These are phyloP conservation scores for Hypomontagnella monticulosa DNA, from an alignment of 495 filamentous ascomycete genomes.

Conservation along the genomic window DNA sequence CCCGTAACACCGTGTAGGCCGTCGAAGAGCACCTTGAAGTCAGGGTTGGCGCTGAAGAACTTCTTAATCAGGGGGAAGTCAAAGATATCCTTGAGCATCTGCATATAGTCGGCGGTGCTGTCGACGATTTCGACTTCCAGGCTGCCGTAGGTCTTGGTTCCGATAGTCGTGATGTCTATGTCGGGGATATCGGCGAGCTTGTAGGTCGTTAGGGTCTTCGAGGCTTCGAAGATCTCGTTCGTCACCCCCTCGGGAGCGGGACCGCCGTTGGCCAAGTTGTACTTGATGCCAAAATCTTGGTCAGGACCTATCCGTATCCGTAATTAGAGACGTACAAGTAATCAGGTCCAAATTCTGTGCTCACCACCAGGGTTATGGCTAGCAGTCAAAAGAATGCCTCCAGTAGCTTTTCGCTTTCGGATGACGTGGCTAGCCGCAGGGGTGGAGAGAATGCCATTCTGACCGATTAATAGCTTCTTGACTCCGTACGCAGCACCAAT, in stretches of 20 bases:
- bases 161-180: constrained; percentile 83
- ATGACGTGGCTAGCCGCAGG: constrained; percentile 96
- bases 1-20: constrained; percentile 94
- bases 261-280: constrained; percentile 95
- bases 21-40: constrained; percentile 98
- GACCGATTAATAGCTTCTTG: constrained; percentile 96
- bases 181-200: constrained; percentile 89
- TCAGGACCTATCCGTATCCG: constrained; percentile 71
- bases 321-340: constrained; percentile 8
- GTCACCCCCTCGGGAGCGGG: constrained; percentile 95
- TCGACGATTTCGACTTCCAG: constrained; percentile 96
- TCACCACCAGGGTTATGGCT: constrained; percentile 98
- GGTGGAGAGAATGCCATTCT: constrained; percentile 95
- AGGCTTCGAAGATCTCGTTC: constrained; percentile 93
- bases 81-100: constrained; percentile 97
- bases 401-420: constrained; percentile 89
- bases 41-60: constrained; percentile 83
- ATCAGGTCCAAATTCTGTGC: constrained; percentile 41
- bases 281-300: constrained; percentile 98
- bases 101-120: constrained; percentile 88
- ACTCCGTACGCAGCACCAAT: constrained; percentile 97
- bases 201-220: constrained; percentile 89
- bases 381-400: constrained; percentile 94
- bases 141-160: constrained; percentile 80
- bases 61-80: constrained; percentile 94